Evolutionary conservation across 306 rosid genomes (phyloP), one percentile per base, ranked within the genome.

Genomic region (Carpinus fangiana): DNA sequence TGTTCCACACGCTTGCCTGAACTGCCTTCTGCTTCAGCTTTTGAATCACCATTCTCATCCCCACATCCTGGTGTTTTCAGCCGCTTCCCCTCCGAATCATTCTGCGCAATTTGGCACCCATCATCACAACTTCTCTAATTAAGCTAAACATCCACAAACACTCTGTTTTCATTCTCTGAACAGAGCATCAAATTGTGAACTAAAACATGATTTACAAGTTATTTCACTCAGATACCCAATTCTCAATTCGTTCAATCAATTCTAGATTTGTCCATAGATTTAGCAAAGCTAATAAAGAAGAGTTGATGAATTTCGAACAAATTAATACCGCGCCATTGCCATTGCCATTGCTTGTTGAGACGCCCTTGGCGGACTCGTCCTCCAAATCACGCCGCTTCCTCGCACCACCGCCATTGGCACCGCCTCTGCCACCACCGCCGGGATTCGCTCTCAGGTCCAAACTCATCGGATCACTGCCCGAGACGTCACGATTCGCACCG

Each of bases 1-100:
- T 83, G 88, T 66, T 90, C 97, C 82, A 67, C 93, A 51, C 61
- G 86, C 91, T 87, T 91, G 82, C 93, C 93, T 84, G 97, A 88
- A 84, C 93, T 87, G 86, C 45, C 78, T 82, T 91, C 91, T 73
- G 73, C 82, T 75, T 89, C 94, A 48, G 78, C 82, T 86, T 87
- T 91, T 43, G 84, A 80, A 65, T 88, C 97, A 13, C 48, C 43
- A 23, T 68, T 89, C 77, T 89, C 93, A 62, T 79, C 86, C 55
- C 76, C 86, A 23, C 82, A 67, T 51, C 84, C 86, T 26, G 81
- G 56, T 38, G 74, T 72, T 83, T 92, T 94, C 28, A 65, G 79
- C 82, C 94, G 82, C 59, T 92, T 94, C 52, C 89, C 94, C 55
- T 83, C 88, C 69, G 80, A 77, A 70, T 78, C 92, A 70, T 71